Evolutionary conservation across 805 yeast genomes (phyloP).

Genomic region (Torulaspora quercuum): DNA sequence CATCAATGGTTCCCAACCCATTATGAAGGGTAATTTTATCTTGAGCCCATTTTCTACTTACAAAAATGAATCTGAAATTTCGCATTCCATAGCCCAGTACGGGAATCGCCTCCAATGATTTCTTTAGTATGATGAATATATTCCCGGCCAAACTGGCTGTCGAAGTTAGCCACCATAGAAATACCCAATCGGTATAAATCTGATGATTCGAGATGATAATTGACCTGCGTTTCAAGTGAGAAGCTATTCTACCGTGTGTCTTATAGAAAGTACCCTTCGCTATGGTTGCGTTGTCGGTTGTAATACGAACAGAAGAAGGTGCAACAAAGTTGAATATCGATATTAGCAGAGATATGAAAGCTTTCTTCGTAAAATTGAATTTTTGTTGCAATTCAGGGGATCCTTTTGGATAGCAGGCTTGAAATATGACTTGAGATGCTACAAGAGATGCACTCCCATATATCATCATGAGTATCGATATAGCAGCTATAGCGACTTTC

Average conservation of each 20-base stretch:
- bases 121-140: constrained; percentile 74
- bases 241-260: constrained; percentile 23
- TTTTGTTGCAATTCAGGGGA: constrained; percentile 40
- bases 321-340: constrained; percentile 49
- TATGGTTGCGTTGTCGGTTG: constrained; percentile 43
- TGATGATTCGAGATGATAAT: constrained; percentile 84
- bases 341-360: constrained; percentile 54
- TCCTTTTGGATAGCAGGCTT: constrained; percentile 19
- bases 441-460: constrained; percentile 46
- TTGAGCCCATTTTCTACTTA: constrained; percentile 76
- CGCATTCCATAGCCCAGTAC: constrained; percentile 82
- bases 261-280: constrained; percentile 36
- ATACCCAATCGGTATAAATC: constrained; percentile 89
- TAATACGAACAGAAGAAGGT: constrained; percentile 51
- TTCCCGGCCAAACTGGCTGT: constrained; percentile 60
- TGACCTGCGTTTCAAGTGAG: constrained; percentile 47
- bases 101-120: constrained; percentile 65
- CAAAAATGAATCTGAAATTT: constrained; percentile 68
- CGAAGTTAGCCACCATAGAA: constrained; percentile 78
- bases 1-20: constrained; percentile 55
- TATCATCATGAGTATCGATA: constrained; percentile 27
- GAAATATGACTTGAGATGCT: constrained; percentile 44
- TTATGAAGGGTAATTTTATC: constrained; percentile 57
- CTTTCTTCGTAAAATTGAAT: constrained; percentile 53
- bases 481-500: constrained; percentile 17